Evolutionary conservation across 805 yeast genomes (phyloP), one percentile per base, ranked within the genome.

Genomic region (Cyberlindnera xishuangbannaensis): DNA sequence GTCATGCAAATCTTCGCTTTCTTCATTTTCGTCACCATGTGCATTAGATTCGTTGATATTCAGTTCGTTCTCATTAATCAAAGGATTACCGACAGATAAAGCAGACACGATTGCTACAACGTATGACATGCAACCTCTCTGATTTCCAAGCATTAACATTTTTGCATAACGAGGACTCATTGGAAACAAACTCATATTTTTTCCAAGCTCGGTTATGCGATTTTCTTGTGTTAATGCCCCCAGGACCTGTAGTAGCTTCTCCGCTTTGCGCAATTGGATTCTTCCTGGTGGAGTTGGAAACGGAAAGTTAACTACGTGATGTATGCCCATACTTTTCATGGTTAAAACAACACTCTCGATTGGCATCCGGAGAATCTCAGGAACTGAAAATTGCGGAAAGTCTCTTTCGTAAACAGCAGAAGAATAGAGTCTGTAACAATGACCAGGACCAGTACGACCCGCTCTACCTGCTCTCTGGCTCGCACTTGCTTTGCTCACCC

Each of bases 361-460:
- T 0, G 98, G 97, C 94, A 86, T 88, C 44, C 97, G 67, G 37
- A 84, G 62, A 28, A 92, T 88, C 56, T 92, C 99, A 0, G 99
- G 97, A 35, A 67, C 68, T 9, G 92, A 71, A 50, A 92, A 92
- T 50, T 81, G 86, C 4, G 67, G 67, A 54, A 92, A 92, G 44
- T 81, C 92, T 41, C 78, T 73, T 53, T 92, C 97, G 56, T 67
- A 92, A 7, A 94, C 83, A 2, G 98, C 98, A 12, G 97, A 88
- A 0, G 97, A 90, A 50, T 69, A 92, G 11, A 92, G 58, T 40
- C 98, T 66, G 56, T 92, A 92, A 56, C 96, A 85, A 52, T 92
- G 97, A 38, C 99, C 99, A 0, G 98, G 97, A 0, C 97, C 98
- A 1, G 96, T 88, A 70, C 97, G 80, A 55, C 97, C 97, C 31